Percentiles rank a stretch among this genome's conserved stretches.
Evolutionary conservation across 805 yeast species (phyloP).

Genomic region (Yarrowia deformans): DNA sequence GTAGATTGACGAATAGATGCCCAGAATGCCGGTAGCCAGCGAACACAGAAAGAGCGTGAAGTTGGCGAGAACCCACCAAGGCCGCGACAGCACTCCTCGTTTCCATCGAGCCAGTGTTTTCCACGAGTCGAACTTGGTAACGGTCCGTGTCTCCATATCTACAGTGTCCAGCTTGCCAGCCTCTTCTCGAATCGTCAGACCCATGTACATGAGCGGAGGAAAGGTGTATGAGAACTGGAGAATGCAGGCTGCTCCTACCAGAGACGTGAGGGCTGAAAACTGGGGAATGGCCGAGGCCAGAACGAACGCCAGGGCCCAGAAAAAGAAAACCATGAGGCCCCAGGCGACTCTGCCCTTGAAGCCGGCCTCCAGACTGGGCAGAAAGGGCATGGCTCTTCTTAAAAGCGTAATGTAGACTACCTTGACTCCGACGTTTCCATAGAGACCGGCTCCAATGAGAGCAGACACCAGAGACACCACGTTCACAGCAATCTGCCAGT

Average conservation of each 20-base stretch:
- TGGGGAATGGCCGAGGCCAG: conserved; percentile 1
- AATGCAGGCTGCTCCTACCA: conserved; percentile 3
- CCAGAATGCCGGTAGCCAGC: background rate
- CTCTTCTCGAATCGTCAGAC: conserved; percentile 7
- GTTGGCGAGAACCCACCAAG: background rate
- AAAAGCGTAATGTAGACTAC: conserved; percentile 4
- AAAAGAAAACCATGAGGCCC: background rate
- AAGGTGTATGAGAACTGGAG: conserved; percentile 17
- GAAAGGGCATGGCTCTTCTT: conserved; percentile 1
- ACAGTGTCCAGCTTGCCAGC: background rate
- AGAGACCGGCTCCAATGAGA: conserved; percentile 9
- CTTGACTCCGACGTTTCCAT: conserved; percentile 10
- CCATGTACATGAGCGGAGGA: conserved; percentile 12
- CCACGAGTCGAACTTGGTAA: conserved; percentile 11
- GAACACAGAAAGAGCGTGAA: background rate
- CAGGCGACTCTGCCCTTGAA: conserved; percentile 6
- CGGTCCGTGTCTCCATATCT: background rate
- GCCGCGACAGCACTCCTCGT: background rate
- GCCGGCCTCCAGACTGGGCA: background rate
- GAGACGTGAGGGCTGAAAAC: conserved; percentile 5
- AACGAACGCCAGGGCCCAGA: conserved; percentile 5
- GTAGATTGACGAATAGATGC: conserved; percentile 6
- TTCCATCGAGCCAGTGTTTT: conserved; percentile 1
- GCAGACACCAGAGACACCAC: conserved; percentile 10
- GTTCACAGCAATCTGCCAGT: conserved; percentile 6